A percentile compares a stretch with the other conserved stretches of the same genome.
Evolutionary conservation across 352 stramenopile species (phyloP).

Genomic region (Aphanomyces euteiches): DNA sequence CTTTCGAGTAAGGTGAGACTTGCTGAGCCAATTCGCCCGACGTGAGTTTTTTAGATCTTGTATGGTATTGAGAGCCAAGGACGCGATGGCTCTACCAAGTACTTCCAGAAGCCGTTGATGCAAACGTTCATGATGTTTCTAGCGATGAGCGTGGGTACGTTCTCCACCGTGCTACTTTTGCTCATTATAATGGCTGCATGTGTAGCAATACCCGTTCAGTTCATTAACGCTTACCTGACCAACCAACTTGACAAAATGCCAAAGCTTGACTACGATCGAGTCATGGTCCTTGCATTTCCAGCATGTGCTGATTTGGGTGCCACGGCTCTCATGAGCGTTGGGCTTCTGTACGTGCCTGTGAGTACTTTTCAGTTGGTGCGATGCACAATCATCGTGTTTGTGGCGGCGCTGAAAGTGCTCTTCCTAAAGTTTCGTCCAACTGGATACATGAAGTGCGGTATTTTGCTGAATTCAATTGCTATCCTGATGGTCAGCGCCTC

Average conservation of each 20-base stretch:
- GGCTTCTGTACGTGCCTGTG: constrained; percentile 51
- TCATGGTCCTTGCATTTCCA: constrained; percentile 62
- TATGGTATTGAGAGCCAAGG: constrained; percentile 51
- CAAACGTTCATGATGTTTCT: constrained; percentile 84
- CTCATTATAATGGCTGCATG: background rate
- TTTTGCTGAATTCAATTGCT: constrained; percentile 71
- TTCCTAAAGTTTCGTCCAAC: constrained; percentile 52
- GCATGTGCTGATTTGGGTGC: constrained; percentile 67
- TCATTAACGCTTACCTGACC: constrained; percentile 19
- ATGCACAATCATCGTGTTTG: constrained; percentile 84
- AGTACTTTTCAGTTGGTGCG: constrained; percentile 70
- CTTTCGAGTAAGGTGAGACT: constrained; percentile 30
- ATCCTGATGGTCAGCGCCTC: constrained; percentile 74
- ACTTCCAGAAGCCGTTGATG: constrained; percentile 67
- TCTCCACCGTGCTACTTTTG: background rate
- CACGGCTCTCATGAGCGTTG: constrained; percentile 77
- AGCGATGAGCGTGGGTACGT: constrained; percentile 47
- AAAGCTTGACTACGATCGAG: constrained; percentile 2
- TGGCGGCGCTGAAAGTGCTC: constrained; percentile 84
- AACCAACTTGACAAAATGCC: constrained; percentile 14
- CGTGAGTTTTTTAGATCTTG: constrained; percentile 45
- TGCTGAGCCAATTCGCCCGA: background rate
- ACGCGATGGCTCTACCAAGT: constrained; percentile 42
- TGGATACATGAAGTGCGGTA: constrained; percentile 77
- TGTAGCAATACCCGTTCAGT: constrained; percentile 25